Conservation (phyloP, 2,329 filamentous ascomycete genomes). For the Mycosphaerella sp. region DNA sequence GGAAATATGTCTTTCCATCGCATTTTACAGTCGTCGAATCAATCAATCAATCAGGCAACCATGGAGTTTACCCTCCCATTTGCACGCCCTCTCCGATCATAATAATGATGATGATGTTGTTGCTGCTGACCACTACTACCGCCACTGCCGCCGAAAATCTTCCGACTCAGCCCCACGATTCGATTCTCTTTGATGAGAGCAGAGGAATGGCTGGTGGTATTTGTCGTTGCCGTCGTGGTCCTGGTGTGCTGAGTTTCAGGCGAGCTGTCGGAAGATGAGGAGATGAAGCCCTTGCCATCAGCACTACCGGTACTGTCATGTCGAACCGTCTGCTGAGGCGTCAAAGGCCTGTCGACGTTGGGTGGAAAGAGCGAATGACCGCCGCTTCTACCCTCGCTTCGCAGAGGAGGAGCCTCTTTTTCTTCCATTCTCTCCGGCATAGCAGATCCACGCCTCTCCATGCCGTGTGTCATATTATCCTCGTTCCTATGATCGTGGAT, state of each 20-base stretch:
- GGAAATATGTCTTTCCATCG: too few relatives aligned
- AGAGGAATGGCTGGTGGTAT: slow-evolving; percentile 8
- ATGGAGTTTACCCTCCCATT: too few relatives aligned
- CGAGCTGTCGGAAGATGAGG: slow-evolving; percentile 2
- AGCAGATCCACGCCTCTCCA: too few relatives aligned
- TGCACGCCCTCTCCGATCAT: too few relatives aligned
- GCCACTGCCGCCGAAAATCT: too few relatives aligned
- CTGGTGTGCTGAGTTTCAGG: neutral
- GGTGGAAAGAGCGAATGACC: slow-evolving; percentile 17
- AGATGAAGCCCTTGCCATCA: slow-evolving; percentile 8
- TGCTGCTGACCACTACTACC: too few relatives aligned
- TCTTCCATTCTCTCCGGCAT: neutral
- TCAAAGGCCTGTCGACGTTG: slow-evolving; percentile 13
- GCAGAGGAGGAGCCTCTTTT: neutral
- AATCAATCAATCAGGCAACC: too few relatives aligned
- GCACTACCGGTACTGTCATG: slow-evolving; percentile 5
- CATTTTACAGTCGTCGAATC: too few relatives aligned
- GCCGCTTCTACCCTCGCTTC: neutral
- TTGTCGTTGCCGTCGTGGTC: too few relatives aligned
- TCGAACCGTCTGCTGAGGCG: slow-evolving; percentile 14
- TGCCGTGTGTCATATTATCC: neutral
- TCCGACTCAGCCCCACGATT: too few relatives aligned
- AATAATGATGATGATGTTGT: too few relatives aligned
- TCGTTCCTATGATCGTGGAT: slow-evolving; percentile 1
- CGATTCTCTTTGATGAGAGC: slow-evolving; percentile 11